These are phyloP conservation scores for Globisporangium paroecandrum DNA, from an alignment of 352 stramenopile species.

Conservation along the genomic window DNA sequence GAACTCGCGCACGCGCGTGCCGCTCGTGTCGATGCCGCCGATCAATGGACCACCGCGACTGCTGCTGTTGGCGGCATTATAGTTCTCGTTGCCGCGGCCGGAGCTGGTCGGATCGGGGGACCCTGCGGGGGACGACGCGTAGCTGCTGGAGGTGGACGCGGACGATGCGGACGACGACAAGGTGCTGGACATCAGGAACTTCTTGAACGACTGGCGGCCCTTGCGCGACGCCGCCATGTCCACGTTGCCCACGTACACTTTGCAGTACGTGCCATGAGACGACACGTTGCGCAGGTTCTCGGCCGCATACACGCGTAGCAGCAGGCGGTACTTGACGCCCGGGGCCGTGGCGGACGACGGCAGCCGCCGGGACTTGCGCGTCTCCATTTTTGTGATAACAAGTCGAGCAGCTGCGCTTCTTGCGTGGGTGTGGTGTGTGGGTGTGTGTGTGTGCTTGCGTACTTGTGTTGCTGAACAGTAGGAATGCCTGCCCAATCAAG, in stretches of 20 bases:
- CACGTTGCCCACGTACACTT: constrained; percentile 53
- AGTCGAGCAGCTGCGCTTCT: not conserved
- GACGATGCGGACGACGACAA: constrained; percentile 14
- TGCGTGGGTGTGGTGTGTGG: not conserved
- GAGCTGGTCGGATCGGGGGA: constrained; percentile 8
- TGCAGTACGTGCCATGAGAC: constrained; percentile 72
- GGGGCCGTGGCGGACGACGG: not conserved
- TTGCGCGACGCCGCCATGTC: constrained; percentile 37
- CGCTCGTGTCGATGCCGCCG: constrained; percentile 1
- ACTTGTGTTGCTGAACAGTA: not conserved
- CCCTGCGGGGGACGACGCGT: not conserved
- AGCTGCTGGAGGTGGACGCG: constrained; percentile 11
- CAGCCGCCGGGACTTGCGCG: constrained; percentile 14
- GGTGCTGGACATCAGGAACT: constrained; percentile 13
- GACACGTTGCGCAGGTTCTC: constrained; percentile 61
- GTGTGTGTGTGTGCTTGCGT: not conserved
- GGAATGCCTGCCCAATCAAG: not conserved
- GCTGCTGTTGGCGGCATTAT: not conserved
- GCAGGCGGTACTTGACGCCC: constrained; percentile 30
- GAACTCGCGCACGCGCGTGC: constrained; percentile 34
- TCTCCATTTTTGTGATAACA: constrained; percentile 12
- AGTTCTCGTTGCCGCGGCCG: not conserved
- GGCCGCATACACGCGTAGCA: constrained; percentile 64
- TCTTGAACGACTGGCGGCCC: constrained; percentile 22
- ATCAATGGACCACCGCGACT: not conserved